Evolutionary conservation across 306 rosid species (phyloP).

Genomic region (Rosa lucieae): DNA sequence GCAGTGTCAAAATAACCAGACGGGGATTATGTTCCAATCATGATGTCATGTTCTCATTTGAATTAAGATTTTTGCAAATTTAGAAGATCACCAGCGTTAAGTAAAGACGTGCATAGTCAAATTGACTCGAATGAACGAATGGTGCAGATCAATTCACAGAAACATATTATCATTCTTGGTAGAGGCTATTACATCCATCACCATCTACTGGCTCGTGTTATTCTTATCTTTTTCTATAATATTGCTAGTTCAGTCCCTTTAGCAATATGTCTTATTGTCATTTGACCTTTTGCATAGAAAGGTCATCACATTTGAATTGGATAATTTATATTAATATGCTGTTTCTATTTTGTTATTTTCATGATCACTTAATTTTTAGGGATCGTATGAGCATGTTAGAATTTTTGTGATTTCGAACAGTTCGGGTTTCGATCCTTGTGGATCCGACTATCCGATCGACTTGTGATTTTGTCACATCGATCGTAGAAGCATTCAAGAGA

Average conservation of each 20-base stretch:
- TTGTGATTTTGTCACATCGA: no score
- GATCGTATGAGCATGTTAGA: no score
- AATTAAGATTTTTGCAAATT: no score
- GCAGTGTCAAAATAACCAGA: no score
- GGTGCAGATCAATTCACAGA: neutral
- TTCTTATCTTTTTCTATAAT: neutral
- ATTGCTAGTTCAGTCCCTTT: constrained; percentile 3
- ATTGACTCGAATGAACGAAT: neutral
- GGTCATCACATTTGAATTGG: neutral
- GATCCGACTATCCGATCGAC: no score
- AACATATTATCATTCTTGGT: neutral
- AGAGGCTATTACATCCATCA: neutral
- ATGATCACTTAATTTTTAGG: neutral
- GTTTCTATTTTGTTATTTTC: neutral
- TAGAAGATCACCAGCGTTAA: neutral
- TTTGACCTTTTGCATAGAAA: neutral
- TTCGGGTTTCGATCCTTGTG: no score
- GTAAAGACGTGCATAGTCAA: neutral
- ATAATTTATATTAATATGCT: neutral
- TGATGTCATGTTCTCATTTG: neutral
- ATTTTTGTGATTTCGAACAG: no score
- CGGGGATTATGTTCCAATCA: no score
- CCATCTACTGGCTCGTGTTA: neutral
- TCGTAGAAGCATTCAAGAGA: no score
- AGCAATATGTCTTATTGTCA: neutral